A percentile compares a stretch with the other conserved stretches of the same genome.
These are phyloP conservation scores for Penicillium sp. DNA, from an alignment of 2,329 filamentous ascomycete species.

Conservation along the genomic window DNA sequence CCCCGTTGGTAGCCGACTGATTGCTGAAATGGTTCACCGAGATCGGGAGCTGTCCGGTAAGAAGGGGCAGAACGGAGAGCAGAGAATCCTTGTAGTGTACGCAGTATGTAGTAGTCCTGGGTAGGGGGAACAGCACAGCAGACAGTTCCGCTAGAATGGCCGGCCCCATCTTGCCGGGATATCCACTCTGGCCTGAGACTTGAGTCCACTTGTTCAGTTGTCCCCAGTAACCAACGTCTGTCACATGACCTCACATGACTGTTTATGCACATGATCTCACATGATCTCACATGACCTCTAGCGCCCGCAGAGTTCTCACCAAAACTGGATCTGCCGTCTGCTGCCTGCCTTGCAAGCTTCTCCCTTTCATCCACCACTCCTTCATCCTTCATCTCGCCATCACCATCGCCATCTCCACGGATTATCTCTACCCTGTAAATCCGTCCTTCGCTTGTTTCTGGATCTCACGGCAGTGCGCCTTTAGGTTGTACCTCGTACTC, in stretches of 20 bases:
- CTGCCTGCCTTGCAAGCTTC: conserved; percentile 1
- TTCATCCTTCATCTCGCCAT: conserved; percentile 13
- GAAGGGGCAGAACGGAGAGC: conserved; percentile 12
- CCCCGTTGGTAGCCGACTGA: conserved; percentile 18
- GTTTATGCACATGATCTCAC: too few species aligned
- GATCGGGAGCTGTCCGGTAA: conserved; percentile 19
- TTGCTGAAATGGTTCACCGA: conserved; percentile 30
- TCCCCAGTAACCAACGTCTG: too few species aligned
- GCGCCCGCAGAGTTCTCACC: conserved; percentile 2
- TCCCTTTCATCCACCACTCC: conserved; percentile 12
- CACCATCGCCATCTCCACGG: conserved; percentile 18
- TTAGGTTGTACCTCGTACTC: conserved; percentile 41
- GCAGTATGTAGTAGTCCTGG: neutral
- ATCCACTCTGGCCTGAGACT: conserved; percentile 4
- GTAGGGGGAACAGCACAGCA: neutral
- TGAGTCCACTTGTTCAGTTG: too few species aligned
- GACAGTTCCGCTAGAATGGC: too few species aligned
- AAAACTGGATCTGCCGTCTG: too few species aligned
- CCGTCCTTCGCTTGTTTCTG: conserved; percentile 20
- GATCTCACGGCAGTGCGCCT: conserved; percentile 28
- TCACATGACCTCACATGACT: neutral
- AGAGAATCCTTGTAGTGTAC: too few species aligned
- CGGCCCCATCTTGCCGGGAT: conserved; percentile 13
- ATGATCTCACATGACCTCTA: conserved; percentile 4
- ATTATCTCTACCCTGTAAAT: conserved; percentile 31